These are phyloP conservation scores for Wickerhamomyces bisporus DNA, from an alignment of 805 yeast species.

Conservation along the genomic window DNA sequence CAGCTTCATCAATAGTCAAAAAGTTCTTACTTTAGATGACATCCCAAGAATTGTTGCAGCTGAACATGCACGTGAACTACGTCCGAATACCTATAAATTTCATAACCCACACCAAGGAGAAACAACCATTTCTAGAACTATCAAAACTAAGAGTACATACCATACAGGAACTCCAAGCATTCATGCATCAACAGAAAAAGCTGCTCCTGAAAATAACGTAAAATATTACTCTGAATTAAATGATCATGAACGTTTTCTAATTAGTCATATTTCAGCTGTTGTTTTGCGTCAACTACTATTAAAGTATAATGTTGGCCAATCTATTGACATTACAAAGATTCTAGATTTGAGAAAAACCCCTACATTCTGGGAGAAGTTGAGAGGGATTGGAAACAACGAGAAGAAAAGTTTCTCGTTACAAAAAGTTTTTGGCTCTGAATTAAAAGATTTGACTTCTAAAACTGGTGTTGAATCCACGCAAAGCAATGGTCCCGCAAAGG, in stretches of 20 bases:
- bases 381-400: slow-evolving; percentile 23
- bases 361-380: slow-evolving; percentile 42
- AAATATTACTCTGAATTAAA: slow-evolving; percentile 63
- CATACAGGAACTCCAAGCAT: slow-evolving; percentile 12
- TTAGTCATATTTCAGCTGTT: slow-evolving; percentile 55
- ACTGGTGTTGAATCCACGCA: slow-evolving; percentile 80
- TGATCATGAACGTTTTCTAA: slow-evolving; percentile 49
- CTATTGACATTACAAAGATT: slow-evolving; percentile 26
- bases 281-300: slow-evolving; percentile 32
- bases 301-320: slow-evolving; percentile 32
- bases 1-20: slow-evolving; percentile 70
- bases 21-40: slow-evolving; percentile 87
- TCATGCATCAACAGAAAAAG: slow-evolving; percentile 3
- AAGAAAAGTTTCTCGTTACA: slow-evolving; percentile 12
- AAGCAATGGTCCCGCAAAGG: slow-evolving; percentile 76
- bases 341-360: slow-evolving; percentile 30
- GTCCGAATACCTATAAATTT: slow-evolving; percentile 89
- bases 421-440: slow-evolving; percentile 74
- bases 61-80: slow-evolving; percentile 88
- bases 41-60: slow-evolving; percentile 96
- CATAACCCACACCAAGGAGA: slow-evolving; percentile 40
- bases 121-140: slow-evolving; percentile 12
- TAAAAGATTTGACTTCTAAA: slow-evolving; percentile 59
- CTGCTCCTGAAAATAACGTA: slow-evolving; percentile 22
- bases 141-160: slow-evolving; percentile 16